Conservation (phyloP, 768 basidiomycete species). For the Candolleomyces aberdarensis region DNA sequence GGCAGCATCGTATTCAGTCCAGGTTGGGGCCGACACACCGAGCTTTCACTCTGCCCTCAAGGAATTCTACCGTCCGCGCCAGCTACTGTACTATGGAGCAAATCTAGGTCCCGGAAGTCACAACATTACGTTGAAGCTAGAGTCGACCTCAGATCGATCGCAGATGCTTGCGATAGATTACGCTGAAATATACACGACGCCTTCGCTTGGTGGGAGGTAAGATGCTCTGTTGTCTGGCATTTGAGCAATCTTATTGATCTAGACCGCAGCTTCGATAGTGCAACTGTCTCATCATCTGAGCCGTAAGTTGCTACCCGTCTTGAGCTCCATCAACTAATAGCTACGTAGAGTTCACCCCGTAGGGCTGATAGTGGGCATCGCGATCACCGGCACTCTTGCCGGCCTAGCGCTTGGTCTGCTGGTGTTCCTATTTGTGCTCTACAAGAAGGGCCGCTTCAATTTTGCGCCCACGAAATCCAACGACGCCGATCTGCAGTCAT, state of each 20-base stretch:
- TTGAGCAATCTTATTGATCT: not conserved
- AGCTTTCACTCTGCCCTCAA: slow-evolving; percentile 4
- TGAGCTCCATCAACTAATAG: too few relatives aligned
- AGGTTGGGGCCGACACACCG: slow-evolving; percentile 7
- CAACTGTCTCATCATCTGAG: not conserved
- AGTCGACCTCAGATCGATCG: not conserved
- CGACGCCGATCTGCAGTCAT: too few relatives aligned
- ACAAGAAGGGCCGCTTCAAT: not conserved
- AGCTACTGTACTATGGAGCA: slow-evolving; percentile 12
- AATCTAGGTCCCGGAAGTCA: slow-evolving; percentile 14
- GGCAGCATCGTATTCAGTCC: slow-evolving; percentile 5
- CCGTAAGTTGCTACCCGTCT: not conserved
- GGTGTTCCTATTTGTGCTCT: not conserved
- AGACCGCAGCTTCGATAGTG: not conserved
- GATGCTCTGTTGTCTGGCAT: not conserved
- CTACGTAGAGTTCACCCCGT: not conserved
- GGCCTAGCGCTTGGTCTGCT: not conserved
- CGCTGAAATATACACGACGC: slow-evolving; percentile 17
- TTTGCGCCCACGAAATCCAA: not conserved
- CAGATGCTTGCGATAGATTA: slow-evolving; percentile 21
- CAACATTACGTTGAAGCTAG: not conserved
- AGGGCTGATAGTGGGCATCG: not conserved
- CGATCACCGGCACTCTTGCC: not conserved
- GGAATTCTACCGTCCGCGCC: slow-evolving; percentile 10
- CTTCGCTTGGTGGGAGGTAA: slow-evolving; percentile 16